Evolutionary conservation across 306 rosid genomes (phyloP).

Genomic region (Hippophae gyantsensis): DNA sequence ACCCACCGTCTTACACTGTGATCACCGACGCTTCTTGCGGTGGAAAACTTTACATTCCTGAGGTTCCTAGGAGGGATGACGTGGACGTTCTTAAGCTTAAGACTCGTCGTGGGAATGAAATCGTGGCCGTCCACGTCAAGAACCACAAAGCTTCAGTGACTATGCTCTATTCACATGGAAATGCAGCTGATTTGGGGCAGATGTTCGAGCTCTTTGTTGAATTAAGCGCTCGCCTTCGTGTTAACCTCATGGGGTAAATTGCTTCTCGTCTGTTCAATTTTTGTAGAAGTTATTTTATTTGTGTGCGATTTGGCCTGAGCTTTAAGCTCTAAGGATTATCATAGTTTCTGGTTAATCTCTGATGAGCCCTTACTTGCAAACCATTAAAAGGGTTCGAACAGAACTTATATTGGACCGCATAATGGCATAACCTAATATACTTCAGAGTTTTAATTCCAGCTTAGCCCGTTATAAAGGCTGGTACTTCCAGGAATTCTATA

Average conservation of each 20-base stretch:
- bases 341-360: not conserved
- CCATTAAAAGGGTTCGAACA: too few relatives aligned
- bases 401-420: too few relatives aligned
- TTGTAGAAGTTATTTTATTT: not conserved
- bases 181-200: slow-evolving; percentile 95
- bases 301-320: not conserved
- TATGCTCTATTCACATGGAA: slow-evolving; percentile 87
- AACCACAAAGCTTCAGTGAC: slow-evolving; percentile 64
- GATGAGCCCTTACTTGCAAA: not conserved
- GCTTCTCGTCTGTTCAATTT: not conserved
- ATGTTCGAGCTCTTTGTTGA: slow-evolving; percentile 86
- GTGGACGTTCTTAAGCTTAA: slow-evolving; percentile 67
- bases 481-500: too few relatives aligned
- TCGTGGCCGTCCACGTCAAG: slow-evolving; percentile 73
- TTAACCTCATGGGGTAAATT: slow-evolving; percentile 65
- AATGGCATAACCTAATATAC: too few relatives aligned
- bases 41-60: slow-evolving; percentile 43
- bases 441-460: too few relatives aligned
- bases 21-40: slow-evolving; percentile 23
- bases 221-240: slow-evolving; percentile 73
- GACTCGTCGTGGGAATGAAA: slow-evolving; percentile 69
- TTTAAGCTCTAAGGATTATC: not conserved
- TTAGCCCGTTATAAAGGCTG: too few relatives aligned
- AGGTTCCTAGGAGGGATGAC: slow-evolving; percentile 69
- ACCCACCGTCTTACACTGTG: slow-evolving; percentile 72